Base-by-base conservation (phyloP, 805 yeast genomes). In the Scheffersomyces coipomensis region DNA sequence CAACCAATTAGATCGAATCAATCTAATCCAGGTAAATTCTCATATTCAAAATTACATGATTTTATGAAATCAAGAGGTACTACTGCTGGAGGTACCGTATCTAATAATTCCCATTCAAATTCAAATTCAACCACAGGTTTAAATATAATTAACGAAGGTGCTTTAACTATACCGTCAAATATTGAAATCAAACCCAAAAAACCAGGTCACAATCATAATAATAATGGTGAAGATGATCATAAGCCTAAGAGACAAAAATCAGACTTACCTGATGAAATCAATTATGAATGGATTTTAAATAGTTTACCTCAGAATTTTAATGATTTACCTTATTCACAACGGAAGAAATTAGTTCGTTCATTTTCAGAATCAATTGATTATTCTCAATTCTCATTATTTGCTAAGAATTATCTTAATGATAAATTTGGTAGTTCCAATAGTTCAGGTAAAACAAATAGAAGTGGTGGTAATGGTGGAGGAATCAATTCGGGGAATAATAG, bases 241-340 rank as follows among this genome's bases (percentile, higher is more conserved):
- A 49, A 49, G 29, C 42, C 44, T 35, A 64, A 56, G 44, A 57
- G 53, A 43, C 55, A 49, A 39, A 60, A 60, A 39, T 42, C 57
- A 8, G 42, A 48, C 12, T 47, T 45, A 19, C 19, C 40, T 5
- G 39, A 49, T 30, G 49, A 38, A 4, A 44, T 66, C n/a, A 62
- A 61, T 34, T 79, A 71, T 51, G 70, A 68, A 42, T 40, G 51
- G 29, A 59, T 71, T 12, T 50, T 75, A 10, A 65, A 70, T 27
- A 64, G 63, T 42, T 52, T 79, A 17, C 86, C 86, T 0, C 56
- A 67, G 1, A 72, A 79, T 49, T 81, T 79, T 51, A 62, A 68
- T 40, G 75, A 72, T 18, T 60, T 79, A 43, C 85, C 85, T 0
- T 80, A 80, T 51, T 77, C 85, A 1, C 83, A 77, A 48, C 62